Conservation (phyloP, 2,329 filamentous ascomycete genomes). For the Fusarium guadeloupense region DNA sequence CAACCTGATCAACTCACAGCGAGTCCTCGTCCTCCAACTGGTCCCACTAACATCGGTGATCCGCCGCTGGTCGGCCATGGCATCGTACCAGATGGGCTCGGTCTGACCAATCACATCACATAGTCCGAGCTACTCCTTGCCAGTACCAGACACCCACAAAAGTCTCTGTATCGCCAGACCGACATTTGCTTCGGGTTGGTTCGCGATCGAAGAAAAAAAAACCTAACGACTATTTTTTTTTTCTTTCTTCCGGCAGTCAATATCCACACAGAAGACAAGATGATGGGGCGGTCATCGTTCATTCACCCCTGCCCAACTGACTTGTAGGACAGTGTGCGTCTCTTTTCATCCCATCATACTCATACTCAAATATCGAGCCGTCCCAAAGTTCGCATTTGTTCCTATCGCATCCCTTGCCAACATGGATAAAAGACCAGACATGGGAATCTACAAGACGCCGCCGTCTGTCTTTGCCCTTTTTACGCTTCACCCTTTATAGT, state of each 20-base stretch:
- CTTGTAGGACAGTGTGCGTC: slow-evolving; percentile 13
- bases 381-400: not conserved
- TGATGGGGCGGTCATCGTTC: slow-evolving; percentile 1
- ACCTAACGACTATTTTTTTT: slow-evolving; percentile 14
- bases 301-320: slow-evolving; percentile 11
- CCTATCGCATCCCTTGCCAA: slow-evolving; percentile 17
- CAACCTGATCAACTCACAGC: slow-evolving; percentile 20
- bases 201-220: slow-evolving; percentile 6
- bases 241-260: slow-evolving; percentile 1
- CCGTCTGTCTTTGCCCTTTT: slow-evolving; percentile 14
- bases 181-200: slow-evolving; percentile 35
- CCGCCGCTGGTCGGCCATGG: slow-evolving; percentile 27
- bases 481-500: slow-evolving; percentile 24
- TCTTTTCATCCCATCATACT: not conserved
- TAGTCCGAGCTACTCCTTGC: slow-evolving; percentile 22
- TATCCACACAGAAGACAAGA: not conserved
- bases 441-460: slow-evolving; percentile 39
- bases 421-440: slow-evolving; percentile 16
- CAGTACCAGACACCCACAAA: slow-evolving; percentile 29
- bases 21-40: slow-evolving; percentile 27
- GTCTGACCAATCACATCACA: slow-evolving; percentile 35
- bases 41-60: slow-evolving; percentile 40
- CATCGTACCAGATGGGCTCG: slow-evolving; percentile 32
- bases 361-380: slow-evolving; percentile 6
- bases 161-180: slow-evolving; percentile 36